phyloP scores from a whole-genome alignment of 139 green algal genomes.

The Limnomonas spitsbergensis region DNA sequence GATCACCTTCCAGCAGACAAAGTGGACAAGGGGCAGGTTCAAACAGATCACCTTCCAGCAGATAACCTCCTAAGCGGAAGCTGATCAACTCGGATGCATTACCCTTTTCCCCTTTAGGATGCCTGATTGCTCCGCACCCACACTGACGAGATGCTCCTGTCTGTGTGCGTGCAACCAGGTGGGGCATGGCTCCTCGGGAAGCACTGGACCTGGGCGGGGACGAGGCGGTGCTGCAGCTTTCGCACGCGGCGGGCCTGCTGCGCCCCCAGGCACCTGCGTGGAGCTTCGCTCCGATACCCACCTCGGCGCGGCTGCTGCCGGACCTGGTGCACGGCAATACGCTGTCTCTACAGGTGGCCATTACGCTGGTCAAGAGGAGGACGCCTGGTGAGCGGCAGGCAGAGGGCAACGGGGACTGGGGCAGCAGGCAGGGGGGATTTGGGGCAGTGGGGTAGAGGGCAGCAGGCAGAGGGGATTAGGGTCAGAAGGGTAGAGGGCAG shows the following conservation, averaged over 20 bases:
- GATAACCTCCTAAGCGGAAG: too few species aligned
- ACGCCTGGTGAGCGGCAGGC: background rate
- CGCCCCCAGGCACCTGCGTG: conserved; percentile 4
- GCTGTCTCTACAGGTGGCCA: background rate
- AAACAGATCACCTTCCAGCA: too few species aligned
- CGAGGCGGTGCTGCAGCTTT: conserved; percentile 6
- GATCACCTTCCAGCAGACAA: too few species aligned
- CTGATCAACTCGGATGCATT: too few species aligned
- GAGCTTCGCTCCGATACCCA: conserved; percentile 8
- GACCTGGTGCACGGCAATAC: background rate
- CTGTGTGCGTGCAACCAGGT: conserved; percentile 14
- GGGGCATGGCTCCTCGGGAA: background rate
- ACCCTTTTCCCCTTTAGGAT: too few species aligned
- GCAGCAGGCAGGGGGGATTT: background rate
- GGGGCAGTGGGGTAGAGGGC: too few species aligned
- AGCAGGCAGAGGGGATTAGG: too few species aligned
- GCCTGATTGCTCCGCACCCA: too few species aligned
- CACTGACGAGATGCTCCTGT: too few species aligned
- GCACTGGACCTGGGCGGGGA: conserved; percentile 12
- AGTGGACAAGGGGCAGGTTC: too few species aligned
- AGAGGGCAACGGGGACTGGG: background rate
- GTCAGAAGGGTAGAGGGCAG: too few species aligned
- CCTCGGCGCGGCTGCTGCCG: background rate
- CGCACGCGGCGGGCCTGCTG: background rate
- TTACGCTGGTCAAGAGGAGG: background rate